Conservation (phyloP, 352 stramenopile species). For the Globisporangium orthogonon region DNA sequence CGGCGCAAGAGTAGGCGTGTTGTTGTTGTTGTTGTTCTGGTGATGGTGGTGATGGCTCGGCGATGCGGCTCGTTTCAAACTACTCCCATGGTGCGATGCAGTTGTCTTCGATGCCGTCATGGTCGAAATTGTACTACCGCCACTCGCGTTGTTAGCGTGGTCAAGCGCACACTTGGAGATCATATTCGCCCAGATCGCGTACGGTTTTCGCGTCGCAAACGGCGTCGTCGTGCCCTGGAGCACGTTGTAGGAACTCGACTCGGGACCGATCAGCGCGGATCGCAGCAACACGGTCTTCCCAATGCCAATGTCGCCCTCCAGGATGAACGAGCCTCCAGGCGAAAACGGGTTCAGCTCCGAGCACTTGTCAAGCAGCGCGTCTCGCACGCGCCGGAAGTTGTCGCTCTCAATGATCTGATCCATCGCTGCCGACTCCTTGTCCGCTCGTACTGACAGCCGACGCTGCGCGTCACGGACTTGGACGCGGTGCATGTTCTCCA, state of each 20-base stretch:
- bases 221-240: constrained; percentile 65
- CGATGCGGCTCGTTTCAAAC: neutral
- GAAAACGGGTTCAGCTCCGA: constrained; percentile 59
- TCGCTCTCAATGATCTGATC: constrained; percentile 61
- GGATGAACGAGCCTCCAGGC: constrained; percentile 59
- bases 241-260: constrained; percentile 48
- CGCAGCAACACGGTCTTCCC: constrained; percentile 79
- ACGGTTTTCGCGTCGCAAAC: constrained; percentile 69
- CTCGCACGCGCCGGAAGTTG: constrained; percentile 41
- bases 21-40: neutral
- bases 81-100: neutral
- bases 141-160: neutral
- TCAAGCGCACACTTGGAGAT: constrained; percentile 60
- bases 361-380: constrained; percentile 54
- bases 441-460: constrained; percentile 44
- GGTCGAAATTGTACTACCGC: neutral
- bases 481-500: constrained; percentile 85
- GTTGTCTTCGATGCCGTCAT: neutral
- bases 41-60: constrained; percentile 1
- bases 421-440: constrained; percentile 31
- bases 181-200: constrained; percentile 76
- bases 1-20: neutral
- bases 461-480: constrained; percentile 78
- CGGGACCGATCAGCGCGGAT: constrained; percentile 40
- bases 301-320: constrained; percentile 81